Evolutionary conservation across 306 rosid genomes (phyloP), one percentile per base, ranked within the genome.

Genomic region (Cucurbita moschata): DNA sequence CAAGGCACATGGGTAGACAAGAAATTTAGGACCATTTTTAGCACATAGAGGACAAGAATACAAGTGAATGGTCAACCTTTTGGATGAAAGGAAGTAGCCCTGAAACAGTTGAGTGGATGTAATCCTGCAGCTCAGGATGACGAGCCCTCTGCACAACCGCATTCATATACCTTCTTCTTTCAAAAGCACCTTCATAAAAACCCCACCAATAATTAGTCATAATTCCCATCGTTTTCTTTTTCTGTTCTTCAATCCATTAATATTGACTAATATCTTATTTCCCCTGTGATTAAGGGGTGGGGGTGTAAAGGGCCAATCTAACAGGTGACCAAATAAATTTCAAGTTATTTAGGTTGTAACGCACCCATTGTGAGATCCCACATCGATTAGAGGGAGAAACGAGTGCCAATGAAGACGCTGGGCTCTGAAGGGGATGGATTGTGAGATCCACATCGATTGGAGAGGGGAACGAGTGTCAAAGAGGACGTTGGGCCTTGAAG

Each of bases 81-180:
- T 85, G 81, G 38, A 93, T 55, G 75, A 87, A 90, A 72, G 96
- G 94, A 76, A 83, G 86, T 75, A 93, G 90, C 73, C 88, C 88
- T 2, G 81, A 83, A 64, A 90, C 89, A 80, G 93, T 75, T 46
- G 94, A 83, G 83, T 85, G 89, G 62, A 93, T 90, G 80, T 93
- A 93, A 77, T 88, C 85, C 81, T 85, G 84, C 65, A 90, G 96
- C 62, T 93, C 88, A 77, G 92, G 97, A 78, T 93, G 96, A 54
- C 79, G 77, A 82, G 94, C 92, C 81, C 87, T 88, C 70, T 93
- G 96, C 81, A 83, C 88, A 75, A 90, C 94, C 86, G 86, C 78
- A 80, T 87, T 93, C 96, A 88, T 86, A 77, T 88, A 90, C 79
- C 92, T 88, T 72, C 90, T 81, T 81, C 97, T 89, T 79, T 88